phyloP scores from a whole-genome alignment of 345 rosid genomes.

The Eucalyptus sideroxylon region DNA sequence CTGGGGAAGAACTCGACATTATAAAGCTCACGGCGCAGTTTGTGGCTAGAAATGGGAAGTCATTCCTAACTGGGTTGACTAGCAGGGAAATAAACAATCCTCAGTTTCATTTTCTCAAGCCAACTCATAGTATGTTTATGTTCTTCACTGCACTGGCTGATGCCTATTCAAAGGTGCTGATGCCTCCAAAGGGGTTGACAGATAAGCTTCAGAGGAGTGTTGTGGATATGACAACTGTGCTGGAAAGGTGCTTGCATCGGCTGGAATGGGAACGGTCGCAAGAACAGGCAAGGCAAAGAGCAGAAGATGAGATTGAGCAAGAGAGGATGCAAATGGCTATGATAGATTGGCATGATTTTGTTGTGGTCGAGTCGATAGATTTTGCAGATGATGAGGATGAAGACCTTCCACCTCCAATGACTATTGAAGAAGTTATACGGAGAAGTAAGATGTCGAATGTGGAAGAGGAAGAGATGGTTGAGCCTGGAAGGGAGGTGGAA shows the following conservation, averaged over 20 bases:
- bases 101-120: conserved; percentile 78
- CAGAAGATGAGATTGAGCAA: conserved; percentile 81
- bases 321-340: conserved; percentile 83
- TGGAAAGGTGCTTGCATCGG: conserved; percentile 73
- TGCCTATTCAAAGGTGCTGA: conserved; percentile 69
- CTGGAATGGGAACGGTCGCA: conserved; percentile 81
- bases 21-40: conserved; percentile 84
- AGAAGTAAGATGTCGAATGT: conserved; percentile 62
- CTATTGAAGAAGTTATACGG: conserved; percentile 72
- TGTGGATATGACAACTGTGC: conserved; percentile 61
- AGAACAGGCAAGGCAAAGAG: conserved; percentile 79
- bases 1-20: conserved; percentile 74
- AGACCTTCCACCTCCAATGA: conserved; percentile 75
- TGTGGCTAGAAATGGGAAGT: conserved; percentile 73
- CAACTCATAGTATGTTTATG: conserved; percentile 79
- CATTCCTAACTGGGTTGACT: conserved; percentile 59
- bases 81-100: conserved; percentile 68
- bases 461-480: conserved; percentile 62
- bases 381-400: conserved; percentile 94
- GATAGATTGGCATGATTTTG: conserved; percentile 97
- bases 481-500: conserved; percentile 84
- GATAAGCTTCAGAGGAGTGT: conserved; percentile 52
- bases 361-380: conserved; percentile 68
- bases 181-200: conserved; percentile 62
- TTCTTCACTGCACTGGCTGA: conserved; percentile 73